Conservation (phyloP, 345 rosid species). For the Murraya paniculata region DNA sequence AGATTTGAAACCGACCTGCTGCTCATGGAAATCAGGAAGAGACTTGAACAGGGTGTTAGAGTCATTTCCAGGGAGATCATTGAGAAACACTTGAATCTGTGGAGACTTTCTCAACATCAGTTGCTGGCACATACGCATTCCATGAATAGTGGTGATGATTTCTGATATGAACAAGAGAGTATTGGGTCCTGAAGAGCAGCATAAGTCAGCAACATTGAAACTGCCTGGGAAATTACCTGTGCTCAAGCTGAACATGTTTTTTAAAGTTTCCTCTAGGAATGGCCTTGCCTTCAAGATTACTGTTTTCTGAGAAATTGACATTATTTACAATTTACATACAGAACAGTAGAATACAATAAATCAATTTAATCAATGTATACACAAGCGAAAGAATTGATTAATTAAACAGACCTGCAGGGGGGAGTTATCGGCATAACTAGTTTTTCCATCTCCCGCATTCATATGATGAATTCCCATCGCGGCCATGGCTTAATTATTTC, state of each 20-base stretch:
- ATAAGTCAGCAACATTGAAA: conserved; percentile 40
- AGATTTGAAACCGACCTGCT: not conserved
- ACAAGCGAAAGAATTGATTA: not conserved
- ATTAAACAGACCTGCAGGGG: conserved; percentile 3
- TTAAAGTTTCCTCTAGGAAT: not conserved
- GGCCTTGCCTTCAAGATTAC: not conserved
- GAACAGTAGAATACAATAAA: not conserved
- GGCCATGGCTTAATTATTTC: not conserved
- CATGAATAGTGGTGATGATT: conserved; percentile 16
- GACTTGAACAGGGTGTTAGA: conserved; percentile 37
- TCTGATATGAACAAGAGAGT: conserved; percentile 21
- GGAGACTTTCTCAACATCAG: conserved; percentile 12
- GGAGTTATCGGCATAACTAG: conserved; percentile 15
- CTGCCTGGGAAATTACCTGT: conserved; percentile 12
- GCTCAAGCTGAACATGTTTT: not conserved
- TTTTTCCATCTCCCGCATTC: conserved; percentile 18
- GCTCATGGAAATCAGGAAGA: conserved; percentile 11
- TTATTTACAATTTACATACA: not conserved
- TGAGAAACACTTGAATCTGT: conserved; percentile 31
- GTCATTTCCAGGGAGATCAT: conserved; percentile 48
- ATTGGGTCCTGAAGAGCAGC: conserved; percentile 52
- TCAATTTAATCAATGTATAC: not conserved
- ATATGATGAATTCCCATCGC: not conserved
- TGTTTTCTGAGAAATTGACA: not conserved
- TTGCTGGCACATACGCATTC: not conserved